These are phyloP conservation scores for Prasinococcaceae sp. DNA, from an alignment of 139 green algal species.

Conservation along the genomic window DNA sequence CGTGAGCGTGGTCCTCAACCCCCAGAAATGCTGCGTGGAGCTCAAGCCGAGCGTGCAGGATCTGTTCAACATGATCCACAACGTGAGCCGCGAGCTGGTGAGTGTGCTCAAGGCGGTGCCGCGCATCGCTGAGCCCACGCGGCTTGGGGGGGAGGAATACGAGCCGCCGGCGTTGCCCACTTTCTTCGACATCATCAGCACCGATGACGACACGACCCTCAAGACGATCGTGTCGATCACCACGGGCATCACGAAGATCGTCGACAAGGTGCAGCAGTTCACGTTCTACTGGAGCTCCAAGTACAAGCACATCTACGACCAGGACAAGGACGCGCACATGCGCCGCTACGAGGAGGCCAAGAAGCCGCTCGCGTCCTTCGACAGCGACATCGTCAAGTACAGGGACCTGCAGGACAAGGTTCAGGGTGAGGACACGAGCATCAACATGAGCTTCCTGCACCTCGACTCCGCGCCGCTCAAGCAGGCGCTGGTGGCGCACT, in stretches of 20 bases:
- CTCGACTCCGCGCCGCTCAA: conserved; percentile 79
- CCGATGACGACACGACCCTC: conserved; percentile 59
- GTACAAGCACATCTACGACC: conserved; percentile 79
- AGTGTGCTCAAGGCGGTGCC: conserved; percentile 44
- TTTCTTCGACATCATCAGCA: conserved; percentile 51
- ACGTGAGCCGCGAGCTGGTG: conserved; percentile 48
- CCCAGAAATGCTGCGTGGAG: conserved; percentile 47
- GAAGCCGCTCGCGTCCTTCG: conserved; percentile 60
- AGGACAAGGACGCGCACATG: conserved; percentile 73
- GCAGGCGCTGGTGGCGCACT: conserved; percentile 58
- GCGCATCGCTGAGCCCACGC: conserved; percentile 30
- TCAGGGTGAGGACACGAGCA: conserved; percentile 52
- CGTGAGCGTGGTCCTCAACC: conserved; percentile 38
- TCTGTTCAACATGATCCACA: conserved; percentile 67
- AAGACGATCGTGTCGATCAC: conserved; percentile 63
- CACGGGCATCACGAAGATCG: conserved; percentile 50
- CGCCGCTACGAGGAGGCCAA: conserved; percentile 69
- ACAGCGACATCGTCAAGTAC: conserved; percentile 63
- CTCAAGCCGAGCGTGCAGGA: conserved; percentile 51
- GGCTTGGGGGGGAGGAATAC: not conserved
- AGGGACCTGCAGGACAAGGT: conserved; percentile 50
- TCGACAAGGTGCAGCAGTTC: conserved; percentile 58
- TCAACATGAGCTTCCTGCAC: conserved; percentile 71
- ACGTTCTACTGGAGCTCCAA: conserved; percentile 75
- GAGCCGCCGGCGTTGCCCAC: conserved; percentile 28